Evolutionary conservation across 2,329 filamentous ascomycete species (phyloP), one percentile per base, ranked within the genome.

Genomic region (Fusarium papillatum): DNA sequence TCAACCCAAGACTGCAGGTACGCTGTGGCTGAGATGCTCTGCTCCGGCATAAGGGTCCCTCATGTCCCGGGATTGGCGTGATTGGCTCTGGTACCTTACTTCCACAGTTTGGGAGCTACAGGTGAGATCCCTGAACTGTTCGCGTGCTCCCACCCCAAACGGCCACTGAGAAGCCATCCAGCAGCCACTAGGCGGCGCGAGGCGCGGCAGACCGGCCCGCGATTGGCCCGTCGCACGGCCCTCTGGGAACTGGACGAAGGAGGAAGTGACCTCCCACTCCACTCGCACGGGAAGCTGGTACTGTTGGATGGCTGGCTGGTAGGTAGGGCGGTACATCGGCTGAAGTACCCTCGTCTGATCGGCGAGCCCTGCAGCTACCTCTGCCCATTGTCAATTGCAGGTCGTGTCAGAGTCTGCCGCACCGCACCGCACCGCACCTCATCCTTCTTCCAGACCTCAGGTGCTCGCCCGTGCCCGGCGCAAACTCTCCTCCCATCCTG

Each of bases 331-430:
- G 66, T 69, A 70, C 69, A 53, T 65, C 19, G 29, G 36, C 13
- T 36, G 24, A 76, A 50, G 75, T 69, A 74, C 72, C 19, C 71
- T 75, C 76, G 69, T 69, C 76, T 66, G 72, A 75, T 73, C 71
- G 73, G 75, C 76, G 70, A 73, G 72, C 78, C 78, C 71, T 80
- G 79, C 75, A 80, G 76, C 71, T 76, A 72, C 72, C 62, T 74
- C 66, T 68, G 46, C 63, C 64, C 66, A 62, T 66, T 41, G 65
- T 64, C 72, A 60, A 69, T 63, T 66, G 68, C 16, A 53, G 48
- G 48, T 76, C 70, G 41, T 48, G 63, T 69, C 71, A 76, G 69
- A 72, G 67, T 76, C 78, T 75, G 77, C 72, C 74, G 72, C 53
- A 57, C 50, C 7, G 48, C 48, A 53, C 50, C 50, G 50, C 50